These are phyloP conservation scores for Trametes punicea DNA, from an alignment of 768 basidiomycete species.

Conservation along the genomic window DNA sequence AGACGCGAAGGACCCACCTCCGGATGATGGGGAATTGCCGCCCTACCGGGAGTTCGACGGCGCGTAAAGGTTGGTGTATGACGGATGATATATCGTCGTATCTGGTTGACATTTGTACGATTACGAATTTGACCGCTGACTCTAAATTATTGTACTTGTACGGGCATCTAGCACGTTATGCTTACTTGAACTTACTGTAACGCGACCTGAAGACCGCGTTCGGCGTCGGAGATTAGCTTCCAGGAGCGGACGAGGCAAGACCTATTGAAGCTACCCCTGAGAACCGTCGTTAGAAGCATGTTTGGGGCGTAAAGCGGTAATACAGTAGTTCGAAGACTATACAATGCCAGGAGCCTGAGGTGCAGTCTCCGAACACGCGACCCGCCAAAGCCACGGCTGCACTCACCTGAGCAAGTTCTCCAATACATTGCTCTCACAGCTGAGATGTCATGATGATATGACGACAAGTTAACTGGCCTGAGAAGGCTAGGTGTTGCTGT, in stretches of 20 bases:
- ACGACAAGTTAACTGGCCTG: too few species aligned
- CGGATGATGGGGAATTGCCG: conserved; percentile 36
- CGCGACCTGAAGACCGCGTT: too few species aligned
- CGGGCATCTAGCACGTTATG: too few species aligned
- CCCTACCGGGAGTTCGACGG: conserved; percentile 46
- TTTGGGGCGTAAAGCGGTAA: background rate
- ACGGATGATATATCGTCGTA: too few species aligned
- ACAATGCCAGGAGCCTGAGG: background rate
- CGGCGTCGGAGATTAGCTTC: too few species aligned
- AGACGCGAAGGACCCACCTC: conserved; percentile 18
- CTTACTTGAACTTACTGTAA: too few species aligned
- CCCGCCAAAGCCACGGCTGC: background rate
- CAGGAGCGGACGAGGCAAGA: too few species aligned
- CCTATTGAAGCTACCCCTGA: too few species aligned
- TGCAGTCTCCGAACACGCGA: conserved; percentile 5
- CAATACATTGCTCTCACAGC: conserved; percentile 36
- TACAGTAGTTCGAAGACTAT: background rate
- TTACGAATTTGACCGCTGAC: too few species aligned
- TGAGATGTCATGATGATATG: conserved; percentile 31
- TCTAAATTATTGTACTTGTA: too few species aligned
- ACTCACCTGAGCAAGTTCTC: conserved; percentile 19
- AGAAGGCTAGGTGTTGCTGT: too few species aligned
- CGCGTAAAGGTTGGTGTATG: conserved; percentile 18
- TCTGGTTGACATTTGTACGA: too few species aligned
- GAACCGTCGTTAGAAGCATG: background rate